Evolutionary conservation across 2,329 filamentous ascomycete genomes (phyloP).

Genomic region (Xylaria sp.): DNA sequence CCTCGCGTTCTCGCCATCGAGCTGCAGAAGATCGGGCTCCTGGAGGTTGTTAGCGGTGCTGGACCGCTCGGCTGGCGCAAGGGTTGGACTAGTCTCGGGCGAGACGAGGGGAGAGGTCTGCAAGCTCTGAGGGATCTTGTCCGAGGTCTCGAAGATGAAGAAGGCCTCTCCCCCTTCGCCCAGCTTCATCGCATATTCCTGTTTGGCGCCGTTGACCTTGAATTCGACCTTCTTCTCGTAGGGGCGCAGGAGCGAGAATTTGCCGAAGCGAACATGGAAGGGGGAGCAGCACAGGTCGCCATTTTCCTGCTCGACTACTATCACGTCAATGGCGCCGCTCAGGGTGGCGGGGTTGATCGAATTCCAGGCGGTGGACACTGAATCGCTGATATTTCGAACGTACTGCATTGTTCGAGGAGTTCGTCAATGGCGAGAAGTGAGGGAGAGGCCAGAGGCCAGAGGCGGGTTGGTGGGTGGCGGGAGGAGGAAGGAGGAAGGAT

Average conservation of each 20-base stretch:
- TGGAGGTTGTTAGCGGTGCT: slow-evolving; percentile 52
- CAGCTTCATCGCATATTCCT: slow-evolving; percentile 96
- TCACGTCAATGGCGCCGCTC: slow-evolving; percentile 97
- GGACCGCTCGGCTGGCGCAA: slow-evolving; percentile 55
- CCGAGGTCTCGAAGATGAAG: slow-evolving; percentile 96
- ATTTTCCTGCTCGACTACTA: slow-evolving; percentile 96
- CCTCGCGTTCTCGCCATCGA: slow-evolving; percentile 56
- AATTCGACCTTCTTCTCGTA: slow-evolving; percentile 99
- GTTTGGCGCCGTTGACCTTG: slow-evolving; percentile 87
- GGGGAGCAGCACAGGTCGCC: slow-evolving; percentile 88
- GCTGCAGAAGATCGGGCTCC: slow-evolving; percentile 72
- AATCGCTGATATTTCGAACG: slow-evolving; percentile 92
- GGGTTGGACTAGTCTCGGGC: slow-evolving; percentile 82
- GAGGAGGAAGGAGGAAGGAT: not conserved
- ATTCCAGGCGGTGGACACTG: slow-evolving; percentile 98
- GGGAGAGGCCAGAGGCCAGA: not conserved
- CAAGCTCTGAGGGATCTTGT: slow-evolving; percentile 87
- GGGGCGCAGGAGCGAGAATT: slow-evolving; percentile 92
- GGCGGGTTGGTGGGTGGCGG: not conserved
- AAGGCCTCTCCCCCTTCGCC: slow-evolving; percentile 98
- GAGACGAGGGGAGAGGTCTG: slow-evolving; percentile 95
- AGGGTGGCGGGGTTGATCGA: slow-evolving; percentile 98
- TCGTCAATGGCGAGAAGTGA: not conserved
- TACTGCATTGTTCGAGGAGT: slow-evolving; percentile 77
- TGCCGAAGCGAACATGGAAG: slow-evolving; percentile 98